phyloP scores from a whole-genome alignment of 208 protist species.

The Crithidia thermophila region DNA sequence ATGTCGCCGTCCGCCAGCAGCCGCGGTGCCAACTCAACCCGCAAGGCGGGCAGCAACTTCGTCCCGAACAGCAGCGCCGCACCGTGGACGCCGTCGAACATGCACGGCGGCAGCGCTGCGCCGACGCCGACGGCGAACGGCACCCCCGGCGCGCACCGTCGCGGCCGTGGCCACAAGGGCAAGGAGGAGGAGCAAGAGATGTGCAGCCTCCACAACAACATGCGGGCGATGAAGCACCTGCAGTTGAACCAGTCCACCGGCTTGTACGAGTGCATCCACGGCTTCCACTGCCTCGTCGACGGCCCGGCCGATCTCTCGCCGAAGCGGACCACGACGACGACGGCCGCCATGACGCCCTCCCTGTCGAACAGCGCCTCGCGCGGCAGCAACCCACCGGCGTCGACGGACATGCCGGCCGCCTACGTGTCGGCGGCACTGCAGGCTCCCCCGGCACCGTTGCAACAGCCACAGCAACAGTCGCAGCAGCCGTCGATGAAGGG shows the following conservation, averaged over 20 bases:
- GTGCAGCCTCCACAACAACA: constrained; percentile 80
- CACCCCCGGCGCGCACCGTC: constrained; percentile 34
- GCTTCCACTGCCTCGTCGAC: constrained; percentile 90
- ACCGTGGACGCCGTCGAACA: constrained; percentile 42
- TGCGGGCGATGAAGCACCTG: constrained; percentile 86
- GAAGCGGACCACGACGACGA: neutral
- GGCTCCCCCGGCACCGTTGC: no score
- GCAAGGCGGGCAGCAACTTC: constrained; percentile 24
- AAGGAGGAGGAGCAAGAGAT: constrained; percentile 83
- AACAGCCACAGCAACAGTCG: neutral
- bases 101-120: constrained; percentile 20
- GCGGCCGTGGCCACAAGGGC: constrained; percentile 55
- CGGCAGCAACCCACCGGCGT: neutral
- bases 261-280: constrained; percentile 82
- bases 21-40: constrained; percentile 8
- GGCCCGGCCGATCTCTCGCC: constrained; percentile 32
- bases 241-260: constrained; percentile 70
- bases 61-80: constrained; percentile 42
- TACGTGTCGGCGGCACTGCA: no score
- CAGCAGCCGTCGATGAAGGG: constrained; percentile 4
- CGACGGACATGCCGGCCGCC: neutral
- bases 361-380: constrained; percentile 11
- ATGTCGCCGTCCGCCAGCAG: constrained; percentile 31
- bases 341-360: constrained; percentile 6
- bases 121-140: constrained; percentile 34